Conservation (phyloP, 495 filamentous ascomycete genomes). For the Podospora appendiculata region DNA sequence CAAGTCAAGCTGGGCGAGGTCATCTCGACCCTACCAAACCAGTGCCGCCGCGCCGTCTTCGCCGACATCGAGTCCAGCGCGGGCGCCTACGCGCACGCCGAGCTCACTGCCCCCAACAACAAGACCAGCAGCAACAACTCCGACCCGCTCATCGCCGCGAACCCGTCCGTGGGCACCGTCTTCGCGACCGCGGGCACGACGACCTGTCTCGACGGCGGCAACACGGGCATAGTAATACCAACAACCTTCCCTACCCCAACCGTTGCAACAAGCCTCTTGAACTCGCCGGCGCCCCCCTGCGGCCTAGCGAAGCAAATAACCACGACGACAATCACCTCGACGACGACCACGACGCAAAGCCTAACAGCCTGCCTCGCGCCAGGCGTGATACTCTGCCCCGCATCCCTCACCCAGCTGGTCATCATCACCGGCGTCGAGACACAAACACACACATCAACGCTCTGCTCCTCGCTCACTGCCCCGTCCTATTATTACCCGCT, state of each 20-base stretch:
- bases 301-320: neutral
- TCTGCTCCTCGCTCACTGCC: slow-evolving; percentile 2
- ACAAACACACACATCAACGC: neutral
- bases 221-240: neutral
- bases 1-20: slow-evolving; percentile 15
- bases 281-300: neutral
- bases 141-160: slow-evolving; percentile 2
- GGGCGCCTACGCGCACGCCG: slow-evolving; percentile 5
- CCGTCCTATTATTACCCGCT: neutral
- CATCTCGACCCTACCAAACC: slow-evolving; percentile 11
- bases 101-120: neutral
- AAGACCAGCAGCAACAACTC: slow-evolving; percentile 6
- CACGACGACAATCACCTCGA: neutral
- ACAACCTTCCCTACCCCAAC: neutral
- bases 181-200: slow-evolving; percentile 22
- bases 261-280: neutral
- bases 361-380: neutral
- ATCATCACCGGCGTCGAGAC: slow-evolving; percentile 8
- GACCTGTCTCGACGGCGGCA: slow-evolving; percentile 13
- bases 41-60: slow-evolving; percentile 12
- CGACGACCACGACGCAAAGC: neutral
- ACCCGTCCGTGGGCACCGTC: slow-evolving; percentile 20
- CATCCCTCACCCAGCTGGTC: slow-evolving; percentile 15
- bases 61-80: slow-evolving; percentile 18
- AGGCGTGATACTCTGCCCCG: slow-evolving; percentile 13